Evolutionary conservation across 148 eudicot species (phyloP).

Genomic region (Polygonum aviculare): DNA sequence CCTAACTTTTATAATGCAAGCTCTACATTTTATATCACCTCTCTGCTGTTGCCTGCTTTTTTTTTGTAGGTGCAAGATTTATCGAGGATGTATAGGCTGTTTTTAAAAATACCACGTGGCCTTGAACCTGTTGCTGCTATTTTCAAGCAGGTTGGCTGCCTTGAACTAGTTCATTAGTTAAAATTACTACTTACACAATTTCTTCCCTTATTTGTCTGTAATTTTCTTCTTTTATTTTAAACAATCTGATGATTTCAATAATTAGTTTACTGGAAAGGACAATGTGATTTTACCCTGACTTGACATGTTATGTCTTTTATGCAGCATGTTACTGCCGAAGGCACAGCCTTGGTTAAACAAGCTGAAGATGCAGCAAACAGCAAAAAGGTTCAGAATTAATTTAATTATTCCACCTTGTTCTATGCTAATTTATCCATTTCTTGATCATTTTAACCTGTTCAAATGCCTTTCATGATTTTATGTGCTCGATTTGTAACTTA

Average conservation of each 20-base stretch:
- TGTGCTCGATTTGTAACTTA: background rate
- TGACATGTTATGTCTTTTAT: background rate
- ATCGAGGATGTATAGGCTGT: conserved; percentile 48
- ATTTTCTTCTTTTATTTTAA: too few relatives aligned
- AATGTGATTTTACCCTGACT: background rate
- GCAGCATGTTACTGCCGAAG: conserved; percentile 66
- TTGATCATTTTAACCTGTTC: background rate
- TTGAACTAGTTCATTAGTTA: too few relatives aligned
- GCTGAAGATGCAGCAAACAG: conserved; percentile 63
- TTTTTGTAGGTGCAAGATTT: conserved; percentile 35
- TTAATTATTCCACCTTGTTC: background rate
- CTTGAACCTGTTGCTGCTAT: conserved; percentile 41
- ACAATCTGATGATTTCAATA: background rate
- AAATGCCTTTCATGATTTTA: background rate
- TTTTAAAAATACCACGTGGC: conserved; percentile 32
- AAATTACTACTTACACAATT: too few relatives aligned
- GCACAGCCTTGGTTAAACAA: conserved; percentile 48
- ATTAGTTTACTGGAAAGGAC: background rate
- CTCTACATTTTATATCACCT: too few relatives aligned
- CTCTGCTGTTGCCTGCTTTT: too few relatives aligned
- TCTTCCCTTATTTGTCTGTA: too few relatives aligned
- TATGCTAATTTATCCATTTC: background rate
- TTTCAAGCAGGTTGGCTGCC: conserved; percentile 31
- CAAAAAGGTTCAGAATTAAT: conserved; percentile 39
- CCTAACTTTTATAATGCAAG: background rate